Evolutionary conservation across 163 green algal species (phyloP), one percentile per base, ranked within the genome.

Genomic region (Coccomyxa subellipsoidea): DNA sequence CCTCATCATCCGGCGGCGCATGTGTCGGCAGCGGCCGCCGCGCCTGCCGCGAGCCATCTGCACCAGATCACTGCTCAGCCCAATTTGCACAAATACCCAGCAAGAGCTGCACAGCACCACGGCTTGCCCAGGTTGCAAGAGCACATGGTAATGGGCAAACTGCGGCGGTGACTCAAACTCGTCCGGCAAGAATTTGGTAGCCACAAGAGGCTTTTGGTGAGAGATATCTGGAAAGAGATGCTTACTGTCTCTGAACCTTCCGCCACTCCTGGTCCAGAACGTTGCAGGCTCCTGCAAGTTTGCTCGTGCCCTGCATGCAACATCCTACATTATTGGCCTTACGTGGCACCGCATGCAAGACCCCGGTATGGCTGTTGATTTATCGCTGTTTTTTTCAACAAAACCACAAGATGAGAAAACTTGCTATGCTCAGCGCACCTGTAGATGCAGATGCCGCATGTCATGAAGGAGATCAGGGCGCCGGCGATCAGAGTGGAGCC

Each of bases 401-500:
- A n/a, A n/a, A n/a, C n/a, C n/a, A n/a, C n/a, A n/a, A n/a, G n/a
- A n/a, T n/a, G n/a, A n/a, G n/a, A n/a, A n/a, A n/a, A n/a, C n/a
- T n/a, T n/a, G n/a, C n/a, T n/a, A n/a, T n/a, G n/a, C n/a, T n/a
- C n/a, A n/a, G n/a, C n/a, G n/a, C 8, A 73, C 66, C 66, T 73
- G 66, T 73, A 73, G n/a, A 73, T 34, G 66, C 66, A 73, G 66
- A 73, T 34, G 66, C 66, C 66, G 4, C 66, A 73, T 32, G 66
- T 73, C 66, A 73, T 32, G 66, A 73, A 36, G 66, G 66, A 73
- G 21, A 73, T 73, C 1, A 73, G 27, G 27, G 66, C n/a, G 66
- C 66, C 66, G 18, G 66, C 66, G 2, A 73, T 34, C 18, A 73
- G 66, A 23, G 66, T 73, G 66, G 66, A 73, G 29, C 66, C 66